phyloP scores from a whole-genome alignment of 2,329 filamentous ascomycete species.

The Ophiostoma himal-ulmi region DNA sequence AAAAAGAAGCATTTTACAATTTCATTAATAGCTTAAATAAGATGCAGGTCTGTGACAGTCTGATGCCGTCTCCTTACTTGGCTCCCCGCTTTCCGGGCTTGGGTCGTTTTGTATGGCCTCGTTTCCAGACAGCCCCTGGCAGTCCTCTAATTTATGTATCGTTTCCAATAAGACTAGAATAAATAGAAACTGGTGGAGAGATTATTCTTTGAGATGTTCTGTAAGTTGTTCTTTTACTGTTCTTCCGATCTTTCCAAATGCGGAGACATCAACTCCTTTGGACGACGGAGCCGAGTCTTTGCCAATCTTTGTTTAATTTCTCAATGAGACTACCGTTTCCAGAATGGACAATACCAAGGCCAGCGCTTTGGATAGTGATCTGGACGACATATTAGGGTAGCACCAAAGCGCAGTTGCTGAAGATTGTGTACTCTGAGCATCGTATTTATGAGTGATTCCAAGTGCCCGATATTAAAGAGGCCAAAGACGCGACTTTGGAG shows the following conservation, averaged over 20 bases:
- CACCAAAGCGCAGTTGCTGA: neutral
- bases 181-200: neutral
- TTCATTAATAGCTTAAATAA: no score
- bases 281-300: neutral
- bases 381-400: neutral
- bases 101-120: neutral
- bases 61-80: neutral
- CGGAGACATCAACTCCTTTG: neutral
- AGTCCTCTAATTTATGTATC: neutral
- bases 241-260: neutral
- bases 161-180: neutral
- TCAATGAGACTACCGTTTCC: neutral
- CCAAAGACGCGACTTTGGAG: neutral
- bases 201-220: neutral
- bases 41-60: neutral
- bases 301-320: neutral
- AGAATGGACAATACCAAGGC: conserved; percentile 4
- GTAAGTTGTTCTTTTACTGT: neutral
- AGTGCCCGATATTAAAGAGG: neutral
- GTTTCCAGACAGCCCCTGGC: conserved; percentile 10
- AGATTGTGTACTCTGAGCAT: neutral
- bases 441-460: neutral
- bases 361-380: neutral
- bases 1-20: neutral
- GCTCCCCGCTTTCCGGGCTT: conserved; percentile 3